Evolutionary conservation across 2,329 filamentous ascomycete genomes (phyloP).

Genomic region (Penicillium janthinellum): DNA sequence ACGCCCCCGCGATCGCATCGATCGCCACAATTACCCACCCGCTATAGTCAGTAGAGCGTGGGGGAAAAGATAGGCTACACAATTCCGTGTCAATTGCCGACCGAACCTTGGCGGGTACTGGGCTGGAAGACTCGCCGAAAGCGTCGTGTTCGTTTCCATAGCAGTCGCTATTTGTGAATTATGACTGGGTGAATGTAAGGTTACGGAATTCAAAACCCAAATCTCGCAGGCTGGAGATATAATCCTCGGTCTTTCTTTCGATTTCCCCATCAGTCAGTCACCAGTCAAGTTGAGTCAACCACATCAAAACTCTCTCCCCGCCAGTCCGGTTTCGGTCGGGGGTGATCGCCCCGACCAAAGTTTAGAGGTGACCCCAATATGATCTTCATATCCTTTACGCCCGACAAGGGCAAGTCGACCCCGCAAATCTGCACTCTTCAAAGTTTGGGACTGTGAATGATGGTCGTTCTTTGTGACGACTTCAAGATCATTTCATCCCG

Average conservation of each 20-base stretch:
- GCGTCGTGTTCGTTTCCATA: not conserved
- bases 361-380: slow-evolving; percentile 15
- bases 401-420: not conserved
- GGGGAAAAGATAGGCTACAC: not conserved
- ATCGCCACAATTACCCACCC: slow-evolving; percentile 17
- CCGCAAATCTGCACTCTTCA: slow-evolving; percentile 13
- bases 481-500: not conserved
- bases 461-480: slow-evolving; percentile 1
- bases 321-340: not conserved
- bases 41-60: slow-evolving; percentile 17
- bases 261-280: not conserved
- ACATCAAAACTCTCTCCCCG: not conserved
- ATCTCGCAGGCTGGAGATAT: too few species aligned
- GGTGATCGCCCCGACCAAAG: slow-evolving; percentile 15
- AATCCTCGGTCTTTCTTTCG: not conserved
- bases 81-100: not conserved
- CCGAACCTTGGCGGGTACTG: not conserved
- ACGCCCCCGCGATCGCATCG: slow-evolving; percentile 18
- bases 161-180: not conserved
- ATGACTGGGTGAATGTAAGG: not conserved
- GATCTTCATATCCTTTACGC: slow-evolving; percentile 15
- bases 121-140: not conserved
- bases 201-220: too few species aligned
- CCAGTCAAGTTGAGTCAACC: not conserved
- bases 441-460: not conserved